Evolutionary conservation across 176 grass and related monocot species (phyloP), one percentile per base, ranked within the genome.

Genomic region (Ananas comosus): DNA sequence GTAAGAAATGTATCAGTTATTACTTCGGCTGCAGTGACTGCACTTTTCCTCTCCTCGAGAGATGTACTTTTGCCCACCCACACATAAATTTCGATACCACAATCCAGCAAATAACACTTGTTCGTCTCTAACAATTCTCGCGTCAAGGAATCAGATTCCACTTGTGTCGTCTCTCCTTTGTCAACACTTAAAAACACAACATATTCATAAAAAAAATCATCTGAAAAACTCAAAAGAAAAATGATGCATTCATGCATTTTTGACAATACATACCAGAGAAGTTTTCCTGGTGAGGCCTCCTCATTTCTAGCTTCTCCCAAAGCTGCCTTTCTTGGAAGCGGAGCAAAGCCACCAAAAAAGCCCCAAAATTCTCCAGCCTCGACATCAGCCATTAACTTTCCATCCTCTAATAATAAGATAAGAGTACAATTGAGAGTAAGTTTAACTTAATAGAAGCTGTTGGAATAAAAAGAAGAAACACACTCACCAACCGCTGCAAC

Each of bases 31-130:
- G 74, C 65, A 69, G 83, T 63, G 78, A 86, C 48, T 63, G 81
- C 68, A 71, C 76, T 64, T 66, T 91, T 92, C 79, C 78, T 89
- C 67, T 96, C 88, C 48, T 83, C 83, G 70, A 91, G 77, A 1
- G 85, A 74, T 74, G 86, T 92, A 68, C 78, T 80, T 68, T 79
- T 89, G 13, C 92, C 92, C 78, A 89, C 87, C 92, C 88, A 96
- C 68, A 96, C 48, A 81, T 80, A 89, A 48, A 96, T 74, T 83
- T 92, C 70, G 49, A 82, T 61, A 64, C 72, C 80, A 76, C 86
- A 89, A 13, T 90, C 88, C 68, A 96, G 78, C 23, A 92, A 71
- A 73, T 87, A 96, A 77, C 86, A 87, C 76, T 91, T 96, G 70
- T 89, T 72, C 12, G 88, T 89, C 28, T 80, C 85, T 64, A 96